These are phyloP conservation scores for Aspergillus aculeatus DNA, from an alignment of 2,329 filamentous ascomycete species.

Conservation along the genomic window DNA sequence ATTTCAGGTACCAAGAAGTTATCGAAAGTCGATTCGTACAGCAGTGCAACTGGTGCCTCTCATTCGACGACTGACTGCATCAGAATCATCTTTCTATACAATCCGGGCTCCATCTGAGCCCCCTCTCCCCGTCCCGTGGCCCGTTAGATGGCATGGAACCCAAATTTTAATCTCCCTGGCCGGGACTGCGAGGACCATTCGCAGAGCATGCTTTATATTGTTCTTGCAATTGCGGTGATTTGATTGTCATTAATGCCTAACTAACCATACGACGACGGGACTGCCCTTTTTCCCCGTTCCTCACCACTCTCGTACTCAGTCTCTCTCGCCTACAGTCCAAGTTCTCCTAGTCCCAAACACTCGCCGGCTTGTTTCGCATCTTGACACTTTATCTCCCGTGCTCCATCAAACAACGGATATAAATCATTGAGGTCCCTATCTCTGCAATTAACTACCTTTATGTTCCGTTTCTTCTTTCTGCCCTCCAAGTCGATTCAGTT, in stretches of 20 bases:
- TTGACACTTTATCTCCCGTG: slow-evolving; percentile 7
- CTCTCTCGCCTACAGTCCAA: too few relatives aligned
- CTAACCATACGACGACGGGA: slow-evolving; percentile 2
- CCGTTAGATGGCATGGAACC: slow-evolving; percentile 14
- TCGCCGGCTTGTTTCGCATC: slow-evolving; percentile 9
- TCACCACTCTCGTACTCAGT: not conserved
- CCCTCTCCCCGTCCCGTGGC: slow-evolving; percentile 11
- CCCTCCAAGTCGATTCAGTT: not conserved
- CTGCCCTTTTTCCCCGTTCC: slow-evolving; percentile 8
- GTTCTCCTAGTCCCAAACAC: slow-evolving; percentile 1
- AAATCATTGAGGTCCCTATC: slow-evolving; percentile 11
- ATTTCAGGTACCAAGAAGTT: not conserved
- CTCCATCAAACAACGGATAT: slow-evolving; percentile 9
- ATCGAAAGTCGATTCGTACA: not conserved
- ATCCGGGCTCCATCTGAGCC: slow-evolving; percentile 11
- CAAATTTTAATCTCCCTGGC: slow-evolving; percentile 13
- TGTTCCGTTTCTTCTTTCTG: not conserved
- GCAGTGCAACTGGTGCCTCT: slow-evolving; percentile 3
- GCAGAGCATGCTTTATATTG: slow-evolving; percentile 10
- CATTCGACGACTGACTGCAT: slow-evolving; percentile 11
- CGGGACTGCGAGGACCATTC: slow-evolving; percentile 3
- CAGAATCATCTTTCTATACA: slow-evolving; percentile 10
- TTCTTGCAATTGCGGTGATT: slow-evolving; percentile 5
- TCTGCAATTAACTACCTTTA: not conserved
- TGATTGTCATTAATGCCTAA: slow-evolving; percentile 11